These are phyloP conservation scores for Rhodotorula sp. DNA, from an alignment of 1,284 basidiomycete genomes.

Conservation along the genomic window DNA sequence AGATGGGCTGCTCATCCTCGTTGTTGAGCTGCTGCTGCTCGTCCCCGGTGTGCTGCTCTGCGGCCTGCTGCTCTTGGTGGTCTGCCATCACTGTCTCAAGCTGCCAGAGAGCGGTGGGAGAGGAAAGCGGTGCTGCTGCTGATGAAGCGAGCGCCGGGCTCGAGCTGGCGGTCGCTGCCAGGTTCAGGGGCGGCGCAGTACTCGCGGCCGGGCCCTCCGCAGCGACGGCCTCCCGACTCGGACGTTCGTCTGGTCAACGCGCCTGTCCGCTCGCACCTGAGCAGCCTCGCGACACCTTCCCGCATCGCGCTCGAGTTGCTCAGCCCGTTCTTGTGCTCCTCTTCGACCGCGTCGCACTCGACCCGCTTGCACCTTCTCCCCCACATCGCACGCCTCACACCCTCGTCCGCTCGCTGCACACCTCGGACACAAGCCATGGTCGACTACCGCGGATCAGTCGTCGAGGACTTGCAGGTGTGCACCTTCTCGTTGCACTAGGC, in stretches of 20 bases:
- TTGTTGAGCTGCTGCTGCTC: neutral
- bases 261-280: no score
- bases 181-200: neutral
- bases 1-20: slow-evolving; percentile 20
- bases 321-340: neutral
- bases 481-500: neutral
- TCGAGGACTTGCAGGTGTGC: slow-evolving; percentile 34
- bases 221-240: no score
- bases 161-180: no score
- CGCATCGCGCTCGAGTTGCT: no score
- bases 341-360: neutral
- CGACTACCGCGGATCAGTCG: slow-evolving; percentile 31
- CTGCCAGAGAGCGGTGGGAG: neutral
- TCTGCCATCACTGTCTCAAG: neutral
- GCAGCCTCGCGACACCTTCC: no score
- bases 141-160: neutral
- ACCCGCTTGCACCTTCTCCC: neutral
- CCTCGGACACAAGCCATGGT: neutral
- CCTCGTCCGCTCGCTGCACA: neutral
- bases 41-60: neutral
- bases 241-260: no score
- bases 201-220: no score
- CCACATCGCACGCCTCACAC: neutral
- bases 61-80: neutral
- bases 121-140: slow-evolving; percentile 1